Percentiles rank a stretch among this genome's conserved stretches.
Evolutionary conservation across 2,329 filamentous ascomycete species (phyloP).

Genomic region (Karstenula rhodostoma): DNA sequence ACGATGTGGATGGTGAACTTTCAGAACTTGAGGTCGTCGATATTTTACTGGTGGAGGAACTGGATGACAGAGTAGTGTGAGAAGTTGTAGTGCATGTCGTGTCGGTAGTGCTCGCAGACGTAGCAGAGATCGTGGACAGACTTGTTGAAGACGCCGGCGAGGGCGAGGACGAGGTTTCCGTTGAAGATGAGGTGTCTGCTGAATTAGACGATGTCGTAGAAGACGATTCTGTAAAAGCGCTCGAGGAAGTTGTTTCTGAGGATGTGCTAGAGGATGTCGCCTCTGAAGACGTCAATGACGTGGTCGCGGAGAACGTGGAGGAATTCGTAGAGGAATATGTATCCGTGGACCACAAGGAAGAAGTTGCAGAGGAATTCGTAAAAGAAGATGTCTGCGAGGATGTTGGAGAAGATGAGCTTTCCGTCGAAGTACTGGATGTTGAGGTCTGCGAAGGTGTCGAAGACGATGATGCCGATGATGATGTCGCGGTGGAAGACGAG

Average conservation of each 20-base stretch:
- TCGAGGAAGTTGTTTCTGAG: neutral
- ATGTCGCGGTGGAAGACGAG: slow-evolving; percentile 1
- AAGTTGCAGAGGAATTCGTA: slow-evolving; percentile 7
- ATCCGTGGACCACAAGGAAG: slow-evolving; percentile 2
- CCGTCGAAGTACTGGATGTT: neutral
- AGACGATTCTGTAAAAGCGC: no score
- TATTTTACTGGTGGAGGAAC: neutral
- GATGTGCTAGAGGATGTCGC: neutral
- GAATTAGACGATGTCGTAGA: neutral
- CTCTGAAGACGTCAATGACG: neutral
- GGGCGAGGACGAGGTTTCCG: neutral
- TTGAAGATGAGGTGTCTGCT: neutral
- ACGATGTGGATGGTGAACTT: neutral
- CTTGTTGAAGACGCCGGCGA: neutral
- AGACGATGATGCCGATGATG: neutral
- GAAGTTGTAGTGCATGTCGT: slow-evolving; percentile 1
- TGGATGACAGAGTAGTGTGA: neutral
- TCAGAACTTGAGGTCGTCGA: neutral
- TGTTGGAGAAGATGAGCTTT: slow-evolving; percentile 3
- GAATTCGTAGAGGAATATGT: slow-evolving; percentile 9
- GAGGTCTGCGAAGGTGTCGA: neutral
- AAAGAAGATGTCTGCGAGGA: neutral
- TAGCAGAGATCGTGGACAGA: neutral
- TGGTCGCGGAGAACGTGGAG: slow-evolving; percentile 1
- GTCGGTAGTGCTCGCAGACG: neutral